These are phyloP conservation scores for Sicyos baderoa DNA, from an alignment of 306 rosid genomes.

Conservation along the genomic window DNA sequence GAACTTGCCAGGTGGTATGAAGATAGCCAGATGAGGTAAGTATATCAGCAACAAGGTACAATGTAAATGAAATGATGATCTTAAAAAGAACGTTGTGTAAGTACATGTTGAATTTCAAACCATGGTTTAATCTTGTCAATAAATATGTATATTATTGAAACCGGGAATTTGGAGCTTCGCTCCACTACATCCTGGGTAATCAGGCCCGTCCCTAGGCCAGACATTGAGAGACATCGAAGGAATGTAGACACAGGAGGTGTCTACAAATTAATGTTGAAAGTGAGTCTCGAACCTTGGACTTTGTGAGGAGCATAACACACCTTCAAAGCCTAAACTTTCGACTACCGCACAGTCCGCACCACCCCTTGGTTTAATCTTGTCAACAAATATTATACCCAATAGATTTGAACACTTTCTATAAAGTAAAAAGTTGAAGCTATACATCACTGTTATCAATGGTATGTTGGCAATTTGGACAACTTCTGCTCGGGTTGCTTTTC, in stretches of 20 bases:
- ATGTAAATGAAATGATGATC: not conserved
- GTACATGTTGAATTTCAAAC: not conserved
- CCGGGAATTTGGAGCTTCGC: too few relatives aligned
- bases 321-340: too few relatives aligned
- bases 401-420: not conserved
- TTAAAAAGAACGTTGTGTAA: not conserved
- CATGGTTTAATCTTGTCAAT: not conserved
- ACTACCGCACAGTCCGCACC: too few relatives aligned
- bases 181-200: too few relatives aligned
- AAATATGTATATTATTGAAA: not conserved
- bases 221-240: too few relatives aligned
- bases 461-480: conserved; percentile 69
- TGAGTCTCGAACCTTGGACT: too few relatives aligned
- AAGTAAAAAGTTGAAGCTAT: conserved; percentile 15
- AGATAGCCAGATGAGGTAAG: not conserved
- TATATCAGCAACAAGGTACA: not conserved
- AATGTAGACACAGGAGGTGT: too few relatives aligned
- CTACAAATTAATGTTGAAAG: too few relatives aligned
- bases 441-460: conserved; percentile 75
- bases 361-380: too few relatives aligned
- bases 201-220: too few relatives aligned
- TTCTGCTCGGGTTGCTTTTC: conserved; percentile 70
- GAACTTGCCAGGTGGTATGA: not conserved
- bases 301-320: too few relatives aligned
- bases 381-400: not conserved